A percentile compares a stretch with the other conserved stretches of the same genome.
These are phyloP conservation scores for Aspergillus sp. DNA, from an alignment of 2,329 filamentous ascomycete species.

Conservation along the genomic window DNA sequence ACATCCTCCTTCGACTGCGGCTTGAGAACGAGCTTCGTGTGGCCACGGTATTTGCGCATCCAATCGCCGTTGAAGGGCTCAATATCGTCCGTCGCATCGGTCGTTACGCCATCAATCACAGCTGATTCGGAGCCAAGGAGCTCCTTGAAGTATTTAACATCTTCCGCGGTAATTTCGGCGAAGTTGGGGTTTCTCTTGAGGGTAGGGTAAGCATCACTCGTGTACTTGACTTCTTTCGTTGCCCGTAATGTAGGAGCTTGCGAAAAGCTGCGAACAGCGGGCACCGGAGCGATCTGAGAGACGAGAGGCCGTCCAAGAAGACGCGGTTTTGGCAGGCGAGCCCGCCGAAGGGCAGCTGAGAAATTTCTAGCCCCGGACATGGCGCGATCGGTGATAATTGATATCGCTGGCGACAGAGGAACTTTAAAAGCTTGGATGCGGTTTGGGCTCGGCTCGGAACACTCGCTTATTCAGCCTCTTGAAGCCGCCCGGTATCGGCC, in stretches of 20 bases:
- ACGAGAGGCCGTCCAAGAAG: constrained; percentile 24
- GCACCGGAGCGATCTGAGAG: constrained; percentile 16
- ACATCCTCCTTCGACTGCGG: constrained; percentile 83
- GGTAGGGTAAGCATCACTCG: constrained; percentile 75
- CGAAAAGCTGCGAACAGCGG: constrained; percentile 31
- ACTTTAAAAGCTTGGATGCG: not conserved
- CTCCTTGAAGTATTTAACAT: constrained; percentile 79
- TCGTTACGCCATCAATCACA: constrained; percentile 78
- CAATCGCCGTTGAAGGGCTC: constrained; percentile 95
- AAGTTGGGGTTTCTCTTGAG: constrained; percentile 79
- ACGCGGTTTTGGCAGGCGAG: constrained; percentile 31
- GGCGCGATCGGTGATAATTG: constrained; percentile 6
- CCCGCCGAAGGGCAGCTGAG: constrained; percentile 33
- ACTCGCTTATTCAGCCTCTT: constrained; percentile 2
- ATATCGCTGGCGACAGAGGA: not conserved
- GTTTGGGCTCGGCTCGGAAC: constrained; percentile 1
- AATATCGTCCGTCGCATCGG: constrained; percentile 74
- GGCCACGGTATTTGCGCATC: constrained; percentile 98
- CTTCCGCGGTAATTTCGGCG: constrained; percentile 65
- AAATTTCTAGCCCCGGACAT: constrained; percentile 35
- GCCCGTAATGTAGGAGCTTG: constrained; percentile 26
- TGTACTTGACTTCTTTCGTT: constrained; percentile 63
- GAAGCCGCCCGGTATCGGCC: not conserved
- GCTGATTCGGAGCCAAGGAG: constrained; percentile 78
- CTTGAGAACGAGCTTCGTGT: constrained; percentile 82